Conservation (phyloP, 805 yeast genomes). For the Clavispora fructus region DNA sequence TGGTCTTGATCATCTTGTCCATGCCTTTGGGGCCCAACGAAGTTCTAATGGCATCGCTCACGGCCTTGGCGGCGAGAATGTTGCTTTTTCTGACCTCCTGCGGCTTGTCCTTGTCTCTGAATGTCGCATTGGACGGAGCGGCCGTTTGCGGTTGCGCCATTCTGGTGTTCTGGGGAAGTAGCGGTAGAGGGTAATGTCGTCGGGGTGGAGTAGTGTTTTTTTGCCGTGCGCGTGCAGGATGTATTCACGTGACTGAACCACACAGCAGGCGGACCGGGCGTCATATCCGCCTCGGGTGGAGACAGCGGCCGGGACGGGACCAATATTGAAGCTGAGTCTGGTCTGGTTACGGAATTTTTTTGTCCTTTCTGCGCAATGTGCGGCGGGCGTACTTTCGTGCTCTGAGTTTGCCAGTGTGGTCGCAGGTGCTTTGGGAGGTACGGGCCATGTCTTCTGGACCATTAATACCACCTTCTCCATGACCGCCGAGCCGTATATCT, state of each 20-base stretch:
- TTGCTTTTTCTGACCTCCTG: slow-evolving; percentile 88
- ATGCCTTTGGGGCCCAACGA: slow-evolving; percentile 98
- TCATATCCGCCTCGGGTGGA: no score
- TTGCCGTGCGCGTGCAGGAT: neutral
- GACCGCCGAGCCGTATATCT: slow-evolving; percentile 19
- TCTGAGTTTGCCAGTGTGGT: no score
- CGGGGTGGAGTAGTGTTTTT: neutral
- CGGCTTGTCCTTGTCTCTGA: slow-evolving; percentile 91
- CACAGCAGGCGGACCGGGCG: no score
- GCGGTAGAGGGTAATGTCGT: neutral
- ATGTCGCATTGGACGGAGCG: slow-evolving; percentile 73
- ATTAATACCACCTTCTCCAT: slow-evolving; percentile 2
- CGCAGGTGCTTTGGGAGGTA: neutral
- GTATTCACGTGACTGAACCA: neutral
- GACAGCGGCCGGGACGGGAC: no score
- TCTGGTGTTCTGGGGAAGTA: neutral
- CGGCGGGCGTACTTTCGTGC: no score
- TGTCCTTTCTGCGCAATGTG: no score
- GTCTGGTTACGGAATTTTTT: no score
- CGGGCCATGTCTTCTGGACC: neutral
- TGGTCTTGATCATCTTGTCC: slow-evolving; percentile 98
- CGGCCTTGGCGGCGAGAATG: slow-evolving; percentile 89
- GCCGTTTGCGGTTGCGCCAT: slow-evolving; percentile 13
- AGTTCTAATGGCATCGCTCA: slow-evolving; percentile 91
- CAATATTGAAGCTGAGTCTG: no score